phyloP scores from a whole-genome alignment of 2,329 filamentous ascomycete genomes.

The Ophiosphaerella korrae region DNA sequence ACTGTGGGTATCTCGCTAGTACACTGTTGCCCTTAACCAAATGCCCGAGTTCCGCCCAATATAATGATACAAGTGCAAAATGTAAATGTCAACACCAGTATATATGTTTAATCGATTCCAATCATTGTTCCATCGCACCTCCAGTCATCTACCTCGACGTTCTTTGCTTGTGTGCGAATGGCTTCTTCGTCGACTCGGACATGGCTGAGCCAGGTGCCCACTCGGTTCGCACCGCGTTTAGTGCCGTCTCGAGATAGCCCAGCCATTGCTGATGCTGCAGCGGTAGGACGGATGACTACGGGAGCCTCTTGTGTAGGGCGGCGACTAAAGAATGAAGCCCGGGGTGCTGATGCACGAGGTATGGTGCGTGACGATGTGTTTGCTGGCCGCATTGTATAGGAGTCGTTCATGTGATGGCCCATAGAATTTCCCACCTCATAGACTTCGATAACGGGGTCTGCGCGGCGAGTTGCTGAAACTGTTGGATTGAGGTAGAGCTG shows the following conservation, averaged over 20 bases:
- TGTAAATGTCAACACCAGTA: conserved; percentile 6
- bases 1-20: conserved; percentile 7
- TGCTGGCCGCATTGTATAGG: conserved; percentile 41
- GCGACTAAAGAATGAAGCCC: conserved; percentile 33
- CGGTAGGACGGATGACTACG: conserved; percentile 11
- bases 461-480: conserved; percentile 30
- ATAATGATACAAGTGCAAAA: conserved; percentile 2
- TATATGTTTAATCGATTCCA: conserved; percentile 38
- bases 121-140: conserved; percentile 42
- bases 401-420: conserved; percentile 66
- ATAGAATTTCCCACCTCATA: conserved; percentile 59
- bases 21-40: too few relatives aligned
- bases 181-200: conserved; percentile 45
- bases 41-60: too few relatives aligned
- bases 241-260: conserved; percentile 44
- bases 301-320: conserved; percentile 28
- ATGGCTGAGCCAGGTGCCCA: conserved; percentile 47
- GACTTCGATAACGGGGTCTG: conserved; percentile 53
- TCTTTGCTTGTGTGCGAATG: conserved; percentile 35
- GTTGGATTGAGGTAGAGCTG: conserved; percentile 43
- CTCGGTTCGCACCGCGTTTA: conserved; percentile 42
- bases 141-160: conserved; percentile 46
- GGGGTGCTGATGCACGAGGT: conserved; percentile 26
- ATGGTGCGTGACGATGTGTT: conserved; percentile 34
- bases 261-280: conserved; percentile 42